A percentile compares a stretch with the other conserved stretches of the same genome.
Conservation (phyloP, 176 grass and related monocot species). For the Oryza coarctata region DNA sequence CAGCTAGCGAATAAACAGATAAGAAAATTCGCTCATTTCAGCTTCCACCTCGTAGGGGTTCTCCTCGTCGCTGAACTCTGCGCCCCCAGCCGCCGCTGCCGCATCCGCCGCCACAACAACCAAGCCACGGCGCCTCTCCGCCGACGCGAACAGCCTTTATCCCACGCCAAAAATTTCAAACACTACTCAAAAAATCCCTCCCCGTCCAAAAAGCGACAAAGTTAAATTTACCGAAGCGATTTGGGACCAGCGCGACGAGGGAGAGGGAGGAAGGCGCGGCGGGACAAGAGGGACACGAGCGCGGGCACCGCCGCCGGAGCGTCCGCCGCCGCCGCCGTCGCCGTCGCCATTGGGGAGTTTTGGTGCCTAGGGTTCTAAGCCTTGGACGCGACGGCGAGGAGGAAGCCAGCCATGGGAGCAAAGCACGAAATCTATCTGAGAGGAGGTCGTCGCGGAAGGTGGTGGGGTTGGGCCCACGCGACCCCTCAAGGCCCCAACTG, state of each 20-base stretch:
- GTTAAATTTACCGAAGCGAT: constrained; percentile 35
- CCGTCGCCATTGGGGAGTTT: constrained; percentile 30
- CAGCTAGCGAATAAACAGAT: neutral
- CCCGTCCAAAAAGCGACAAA: neutral
- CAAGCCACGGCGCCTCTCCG: constrained; percentile 25
- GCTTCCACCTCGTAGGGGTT: constrained; percentile 76
- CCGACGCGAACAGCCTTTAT: constrained; percentile 40
- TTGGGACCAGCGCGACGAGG: constrained; percentile 30
- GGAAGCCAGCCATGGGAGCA: constrained; percentile 37
- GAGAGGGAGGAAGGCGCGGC: constrained; percentile 18
- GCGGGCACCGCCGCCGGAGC: constrained; percentile 15
- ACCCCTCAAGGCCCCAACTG: neutral
- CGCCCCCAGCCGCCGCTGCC: constrained; percentile 53
- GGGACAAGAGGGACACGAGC: constrained; percentile 13
- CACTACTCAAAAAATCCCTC: neutral
- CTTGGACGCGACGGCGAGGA: constrained; percentile 28
- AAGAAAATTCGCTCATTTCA: neutral
- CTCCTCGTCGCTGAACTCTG: constrained; percentile 60
- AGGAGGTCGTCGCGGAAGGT: constrained; percentile 21
- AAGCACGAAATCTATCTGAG: constrained; percentile 46
- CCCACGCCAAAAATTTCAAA: constrained; percentile 28
- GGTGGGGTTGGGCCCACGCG: neutral
- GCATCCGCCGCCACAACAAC: constrained; percentile 45
- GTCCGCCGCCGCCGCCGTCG: constrained; percentile 12
- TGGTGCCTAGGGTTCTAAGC: constrained; percentile 37